Evolutionary conservation across 805 yeast species (phyloP), one percentile per base, ranked within the genome.

Genomic region (Myxozyma kluyveri): DNA sequence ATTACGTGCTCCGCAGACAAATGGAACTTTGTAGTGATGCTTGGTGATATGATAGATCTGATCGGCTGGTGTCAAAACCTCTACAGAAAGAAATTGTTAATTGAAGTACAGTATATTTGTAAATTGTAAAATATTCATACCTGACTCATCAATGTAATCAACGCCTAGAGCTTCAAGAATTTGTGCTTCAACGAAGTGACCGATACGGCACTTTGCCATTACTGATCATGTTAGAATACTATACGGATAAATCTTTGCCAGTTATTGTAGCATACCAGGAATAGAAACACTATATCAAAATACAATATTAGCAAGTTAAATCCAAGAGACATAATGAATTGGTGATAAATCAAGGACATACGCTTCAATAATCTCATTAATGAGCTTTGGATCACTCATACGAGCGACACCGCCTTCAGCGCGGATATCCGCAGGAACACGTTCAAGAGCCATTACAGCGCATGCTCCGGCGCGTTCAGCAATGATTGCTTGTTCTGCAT

Each of bases 381-480:
- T 83, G 86, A 86, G 81, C 61, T 82, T 72, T 2, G 95, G 95
- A 66, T 86, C 95, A 19, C 87, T 81, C 95, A 86, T 86, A 63
- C 95, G 78, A 53, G 91, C 86, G 45, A 86, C 93, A 51, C 85
- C 84, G 45, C 91, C 91, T 47, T 84, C 79, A 57, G 79, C 82
- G 64, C 93, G 78, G 79, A 86, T 86, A 66, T 86, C 93, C 5
- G 93, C 88, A 9, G 95, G 95, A 52, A 86, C 87, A 61, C 84
- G 73, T 70, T 86, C 95, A 59, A 86, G 74, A 3, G 95, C 95
- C 95, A 86, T 86, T 21, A 86, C 95, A 12, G 95, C 91, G 71
- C 87, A 84, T 12, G 95, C 95, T 54, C 95, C 95, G 2, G 95
- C 91, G 49, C 72, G 74, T 68, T 86, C 91, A 22, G 95, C 95